These are phyloP conservation scores for Chrysanthemum lavandulifolium DNA, from an alignment of 129 eudicot genomes.

Conservation along the genomic window DNA sequence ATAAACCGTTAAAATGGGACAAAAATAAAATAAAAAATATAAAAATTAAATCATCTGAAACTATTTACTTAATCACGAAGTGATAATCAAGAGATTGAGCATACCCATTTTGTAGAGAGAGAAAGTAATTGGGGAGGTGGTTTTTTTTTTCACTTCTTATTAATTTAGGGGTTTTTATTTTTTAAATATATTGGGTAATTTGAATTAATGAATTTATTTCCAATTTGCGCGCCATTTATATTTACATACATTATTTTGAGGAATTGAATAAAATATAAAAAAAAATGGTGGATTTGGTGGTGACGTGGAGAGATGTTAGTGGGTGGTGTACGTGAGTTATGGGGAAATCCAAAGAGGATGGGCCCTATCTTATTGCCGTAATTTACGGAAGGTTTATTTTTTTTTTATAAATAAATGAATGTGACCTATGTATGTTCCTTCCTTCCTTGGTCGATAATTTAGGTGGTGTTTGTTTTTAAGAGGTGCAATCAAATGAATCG, in stretches of 20 bases:
- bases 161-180: not conserved
- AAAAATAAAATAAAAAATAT: not conserved
- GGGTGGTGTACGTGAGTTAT: conserved; percentile 35
- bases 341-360: conserved; percentile 26
- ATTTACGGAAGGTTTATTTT: conserved; percentile 5
- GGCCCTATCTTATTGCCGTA: conserved; percentile 34
- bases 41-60: not conserved
- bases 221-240: conserved; percentile 64
- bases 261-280: not conserved
- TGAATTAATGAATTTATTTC: conserved; percentile 42
- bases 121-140: conserved; percentile 32
- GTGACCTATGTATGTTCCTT: too few relatives aligned
- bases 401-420: too few relatives aligned
- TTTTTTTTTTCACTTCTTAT: too few relatives aligned
- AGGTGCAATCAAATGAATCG: too few relatives aligned
- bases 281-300: conserved; percentile 31
- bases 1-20: not conserved
- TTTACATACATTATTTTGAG: not conserved
- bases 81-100: not conserved
- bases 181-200: conserved; percentile 51
- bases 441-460: too few relatives aligned
- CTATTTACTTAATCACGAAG: not conserved
- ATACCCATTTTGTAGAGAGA: conserved; percentile 23
- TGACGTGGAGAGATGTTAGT: conserved; percentile 22
- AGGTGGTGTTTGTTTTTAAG: too few relatives aligned